A percentile compares a stretch with the other conserved stretches of the same genome.
phyloP scores from a whole-genome alignment of 208 protist genomes.

The Lotmaria passim region DNA sequence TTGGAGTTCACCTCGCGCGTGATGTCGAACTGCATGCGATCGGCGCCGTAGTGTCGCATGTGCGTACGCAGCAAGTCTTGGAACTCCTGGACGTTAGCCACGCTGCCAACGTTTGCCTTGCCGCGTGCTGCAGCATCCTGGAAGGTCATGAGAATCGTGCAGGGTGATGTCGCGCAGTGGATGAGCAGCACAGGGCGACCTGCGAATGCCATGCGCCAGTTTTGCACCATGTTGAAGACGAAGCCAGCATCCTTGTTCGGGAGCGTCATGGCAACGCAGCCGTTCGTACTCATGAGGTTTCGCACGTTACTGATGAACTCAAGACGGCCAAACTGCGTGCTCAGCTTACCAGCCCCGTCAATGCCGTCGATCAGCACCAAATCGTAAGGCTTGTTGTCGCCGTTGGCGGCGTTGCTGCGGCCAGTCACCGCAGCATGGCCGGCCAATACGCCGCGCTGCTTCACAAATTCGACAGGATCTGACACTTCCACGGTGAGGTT shows the following conservation, averaged over 20 bases:
- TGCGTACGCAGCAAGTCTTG: constrained; percentile 78
- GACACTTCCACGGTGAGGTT: constrained; percentile 65
- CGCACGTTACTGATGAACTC: constrained; percentile 82
- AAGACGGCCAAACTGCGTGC: constrained; percentile 72
- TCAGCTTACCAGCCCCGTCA: constrained; percentile 70
- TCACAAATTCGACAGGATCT: constrained; percentile 76
- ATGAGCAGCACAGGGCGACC: constrained; percentile 78
- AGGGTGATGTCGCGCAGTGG: constrained; percentile 81
- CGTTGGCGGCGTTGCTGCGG: constrained; percentile 14
- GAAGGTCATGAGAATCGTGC: constrained; percentile 91
- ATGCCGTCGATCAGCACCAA: constrained; percentile 80
- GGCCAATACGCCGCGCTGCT: constrained; percentile 37
- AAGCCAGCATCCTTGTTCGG: constrained; percentile 77
- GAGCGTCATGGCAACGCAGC: constrained; percentile 70
- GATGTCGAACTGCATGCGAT: constrained; percentile 85
- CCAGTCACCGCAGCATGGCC: constrained; percentile 9
- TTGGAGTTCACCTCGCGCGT: constrained; percentile 64
- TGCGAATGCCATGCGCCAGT: constrained; percentile 87
- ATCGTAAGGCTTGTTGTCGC: constrained; percentile 54
- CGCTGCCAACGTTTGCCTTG: constrained; percentile 76
- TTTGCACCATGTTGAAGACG: constrained; percentile 83
- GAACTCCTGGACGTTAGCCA: constrained; percentile 78
- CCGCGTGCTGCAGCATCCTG: constrained; percentile 76
- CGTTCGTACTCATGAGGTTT: constrained; percentile 62
- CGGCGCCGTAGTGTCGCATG: constrained; percentile 73